A percentile compares a stretch with the other conserved stretches of the same genome.
These are phyloP conservation scores for Leccinum fibrillosum DNA, from an alignment of 768 basidiomycete species.

Conservation along the genomic window DNA sequence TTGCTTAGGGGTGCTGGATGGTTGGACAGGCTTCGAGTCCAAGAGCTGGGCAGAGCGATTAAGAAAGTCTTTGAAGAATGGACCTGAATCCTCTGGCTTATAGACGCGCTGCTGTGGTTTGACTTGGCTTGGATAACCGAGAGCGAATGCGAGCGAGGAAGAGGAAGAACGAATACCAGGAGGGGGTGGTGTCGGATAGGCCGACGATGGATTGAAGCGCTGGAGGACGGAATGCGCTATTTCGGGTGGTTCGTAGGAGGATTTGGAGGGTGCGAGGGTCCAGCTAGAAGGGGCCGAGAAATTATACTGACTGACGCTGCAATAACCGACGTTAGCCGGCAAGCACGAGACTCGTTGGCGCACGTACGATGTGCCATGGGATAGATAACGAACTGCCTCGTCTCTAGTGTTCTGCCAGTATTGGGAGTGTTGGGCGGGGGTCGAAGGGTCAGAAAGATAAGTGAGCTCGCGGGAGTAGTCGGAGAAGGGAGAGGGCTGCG, in stretches of 20 bases:
- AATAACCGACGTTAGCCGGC: constrained; percentile 7
- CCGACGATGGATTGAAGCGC: constrained; percentile 52
- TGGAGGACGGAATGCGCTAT: constrained; percentile 69
- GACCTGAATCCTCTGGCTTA: constrained; percentile 54
- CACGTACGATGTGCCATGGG: constrained; percentile 50
- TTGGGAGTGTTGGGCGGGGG: constrained; percentile 43
- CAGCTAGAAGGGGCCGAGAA: constrained; percentile 40
- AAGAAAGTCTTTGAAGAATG: constrained; percentile 68
- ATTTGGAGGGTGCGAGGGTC: constrained; percentile 40
- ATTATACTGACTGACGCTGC: constrained; percentile 24
- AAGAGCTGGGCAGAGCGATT: constrained; percentile 44
- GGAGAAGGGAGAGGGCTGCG: constrained; percentile 49
- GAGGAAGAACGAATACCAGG: constrained; percentile 62
- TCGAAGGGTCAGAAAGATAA: constrained; percentile 51
- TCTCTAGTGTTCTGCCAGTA: constrained; percentile 67
- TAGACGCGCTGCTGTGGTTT: constrained; percentile 34
- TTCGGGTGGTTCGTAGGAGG: constrained; percentile 50
- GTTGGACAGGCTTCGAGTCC: constrained; percentile 24
- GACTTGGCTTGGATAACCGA: constrained; percentile 44
- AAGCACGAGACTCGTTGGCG: background rate
- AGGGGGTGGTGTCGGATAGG: constrained; percentile 71
- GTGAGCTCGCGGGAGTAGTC: constrained; percentile 64
- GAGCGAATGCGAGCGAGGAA: constrained; percentile 73
- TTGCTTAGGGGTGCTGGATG: constrained; percentile 13
- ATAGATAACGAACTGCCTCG: constrained; percentile 58